These are phyloP conservation scores for Podaxis sp. DNA, from an alignment of 768 basidiomycete genomes.

Conservation along the genomic window DNA sequence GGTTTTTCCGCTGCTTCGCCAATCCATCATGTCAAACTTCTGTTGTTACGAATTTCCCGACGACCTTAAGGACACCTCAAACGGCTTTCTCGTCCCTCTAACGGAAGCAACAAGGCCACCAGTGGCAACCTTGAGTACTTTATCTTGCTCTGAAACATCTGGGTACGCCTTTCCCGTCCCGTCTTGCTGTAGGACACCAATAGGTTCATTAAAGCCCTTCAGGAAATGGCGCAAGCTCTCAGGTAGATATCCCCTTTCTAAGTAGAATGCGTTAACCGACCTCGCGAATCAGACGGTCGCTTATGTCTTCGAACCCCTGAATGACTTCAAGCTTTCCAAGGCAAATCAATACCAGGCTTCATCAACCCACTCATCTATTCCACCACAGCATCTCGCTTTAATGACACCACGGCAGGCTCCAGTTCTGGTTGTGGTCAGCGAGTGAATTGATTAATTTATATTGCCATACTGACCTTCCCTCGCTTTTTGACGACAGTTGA, in stretches of 20 bases:
- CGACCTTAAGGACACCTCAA: too few species aligned
- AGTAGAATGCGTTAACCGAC: constrained; percentile 3
- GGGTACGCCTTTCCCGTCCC: constrained; percentile 57
- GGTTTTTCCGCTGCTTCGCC: too few species aligned
- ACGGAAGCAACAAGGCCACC: constrained; percentile 41
- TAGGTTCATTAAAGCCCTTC: not conserved
- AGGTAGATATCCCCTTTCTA: constrained; percentile 34
- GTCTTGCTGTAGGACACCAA: constrained; percentile 33
- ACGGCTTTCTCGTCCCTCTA: constrained; percentile 45
- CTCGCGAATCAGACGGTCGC: constrained; percentile 48
- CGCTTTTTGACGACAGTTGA: too few species aligned
- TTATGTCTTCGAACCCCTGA: constrained; percentile 56
- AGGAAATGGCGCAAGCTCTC: constrained; percentile 42
- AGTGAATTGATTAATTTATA: too few species aligned
- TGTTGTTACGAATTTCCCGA: too few species aligned
- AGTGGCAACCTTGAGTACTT: constrained; percentile 58
- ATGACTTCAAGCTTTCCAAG: constrained; percentile 54
- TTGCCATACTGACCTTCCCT: too few species aligned
- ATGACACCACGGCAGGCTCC: constrained; percentile 57
- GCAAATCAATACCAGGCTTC: constrained; percentile 55
- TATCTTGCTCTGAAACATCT: constrained; percentile 55
- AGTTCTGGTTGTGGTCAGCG: too few species aligned
- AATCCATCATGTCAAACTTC: too few species aligned
- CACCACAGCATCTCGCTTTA: constrained; percentile 42
- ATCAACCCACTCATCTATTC: constrained; percentile 53